Base-by-base conservation (phyloP, 768 basidiomycete species). In the Leccinum ochraceum region DNA sequence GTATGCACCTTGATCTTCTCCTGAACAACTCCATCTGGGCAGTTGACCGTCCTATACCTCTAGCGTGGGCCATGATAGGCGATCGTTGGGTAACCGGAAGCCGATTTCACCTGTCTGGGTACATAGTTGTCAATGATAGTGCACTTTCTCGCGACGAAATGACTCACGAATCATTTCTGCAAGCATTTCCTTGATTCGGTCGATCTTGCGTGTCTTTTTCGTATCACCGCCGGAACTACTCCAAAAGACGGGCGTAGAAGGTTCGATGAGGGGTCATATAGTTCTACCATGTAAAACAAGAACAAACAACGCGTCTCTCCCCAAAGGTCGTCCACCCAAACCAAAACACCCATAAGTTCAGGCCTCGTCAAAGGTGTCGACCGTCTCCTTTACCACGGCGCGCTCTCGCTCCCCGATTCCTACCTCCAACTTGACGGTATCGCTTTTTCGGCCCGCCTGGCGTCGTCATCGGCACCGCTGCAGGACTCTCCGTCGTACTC, bases 331-430 rank as follows among this genome's bases (percentile, higher is more conserved):
- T 30, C 28, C 28, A 30, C 28, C 28, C 28, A 30, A 30, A 30
- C 28, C 28, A 30, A 30, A 30, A 30, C 61, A 28, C 28, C 28
- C 28, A 26, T 30, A 2, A 24, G 32, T 9, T 24, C 28, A 9
- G 28, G 28, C 28, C 28, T 30, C 8, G 28, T 30, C 28, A 30
- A 2, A 24, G 32, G 11, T 24, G 28, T 30, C 20, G 61, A 69
- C 63, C 87, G 90, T 44, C 80, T 90, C 0, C 81, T 92, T 20
- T 92, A 90, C 67, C 86, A 90, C 54, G 90, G 90, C 8, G 82
- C 89, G 1, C 78, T 92, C 7, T 86, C 88, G 2, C 71, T 92
- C 0, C 87, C 88, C 6, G 90, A 90, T 66, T 92, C 90, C 0
- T 76, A 88, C 52, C 75, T 92, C 22, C 75, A 81, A 3, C 83